Base-by-base conservation (phyloP, 495 filamentous ascomycete species). In the Lepraria neglecta region DNA sequence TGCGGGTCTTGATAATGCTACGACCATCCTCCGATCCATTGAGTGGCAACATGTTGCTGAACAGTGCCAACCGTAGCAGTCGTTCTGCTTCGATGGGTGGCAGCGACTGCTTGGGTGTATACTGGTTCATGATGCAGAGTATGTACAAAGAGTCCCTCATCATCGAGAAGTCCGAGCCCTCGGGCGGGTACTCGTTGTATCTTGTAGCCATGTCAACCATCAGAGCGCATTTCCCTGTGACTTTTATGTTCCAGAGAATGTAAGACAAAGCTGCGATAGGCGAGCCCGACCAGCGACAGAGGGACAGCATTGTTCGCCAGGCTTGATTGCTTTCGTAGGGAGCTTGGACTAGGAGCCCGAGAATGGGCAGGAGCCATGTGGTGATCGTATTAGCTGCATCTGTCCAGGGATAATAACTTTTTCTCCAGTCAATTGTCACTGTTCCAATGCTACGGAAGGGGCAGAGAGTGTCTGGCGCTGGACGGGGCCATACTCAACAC, bases 181-280 rank as follows among this genome's bases (percentile, higher is more conserved):
- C 43, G 64, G 74, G 54, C 12, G 69, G 69, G 51, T 70, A 64
- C 14, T 64, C 48, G 27, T 72, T 63, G 60, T 76, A 77, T 30
- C 55, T 63, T 3, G 67, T 67, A 2, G 77, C 62, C 77, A 79
- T 77, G 52, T 79, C 77, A 12, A 76, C 69, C 67, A 78, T 74
- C 51, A 76, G 54, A 9, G 77, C 77, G 43, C 71, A 75, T 62
- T 75, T 80, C 10, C 73, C 75, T 7, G 70, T 74, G 28, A 80
- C 71, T 63, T 71, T 77, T 65, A 80, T 78, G 56, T 80, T 77
- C 76, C 77, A 80, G 10, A 80, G 68, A 5, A 76, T 74, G 46
- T 75, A 77, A 5, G 70, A 59, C 17, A 79, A 61, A 12, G 69
- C 67, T 14, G 70, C 65, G 17, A 79, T 75, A 12, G 76, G 76